Evolutionary conservation across 805 yeast species (phyloP).

Genomic region (Wickerhamiella azymoides): DNA sequence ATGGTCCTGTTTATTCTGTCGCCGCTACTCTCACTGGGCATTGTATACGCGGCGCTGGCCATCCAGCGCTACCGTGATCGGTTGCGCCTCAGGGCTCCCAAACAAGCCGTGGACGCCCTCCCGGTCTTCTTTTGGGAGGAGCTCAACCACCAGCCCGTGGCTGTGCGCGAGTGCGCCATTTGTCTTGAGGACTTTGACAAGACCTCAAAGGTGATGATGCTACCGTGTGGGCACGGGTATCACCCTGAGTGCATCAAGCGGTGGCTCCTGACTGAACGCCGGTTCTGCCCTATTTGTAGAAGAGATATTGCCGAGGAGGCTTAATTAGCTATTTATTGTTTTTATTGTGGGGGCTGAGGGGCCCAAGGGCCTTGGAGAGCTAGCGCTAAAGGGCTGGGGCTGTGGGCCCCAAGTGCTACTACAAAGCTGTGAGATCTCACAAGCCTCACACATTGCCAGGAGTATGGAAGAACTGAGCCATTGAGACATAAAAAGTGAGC

Average conservation of each 20-base stretch:
- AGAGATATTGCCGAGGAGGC: constrained; percentile 1
- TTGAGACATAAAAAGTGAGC: too few relatives aligned
- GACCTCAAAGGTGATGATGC: constrained; percentile 34
- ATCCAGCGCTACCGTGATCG: constrained; percentile 26
- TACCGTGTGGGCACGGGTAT: constrained; percentile 49
- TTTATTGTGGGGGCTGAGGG: background rate
- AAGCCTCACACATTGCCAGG: too few relatives aligned
- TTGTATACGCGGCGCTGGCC: constrained; percentile 25
- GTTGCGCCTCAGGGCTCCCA: constrained; percentile 27
- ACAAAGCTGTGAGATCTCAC: too few relatives aligned
- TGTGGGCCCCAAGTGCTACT: too few relatives aligned
- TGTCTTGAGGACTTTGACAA: constrained; percentile 44
- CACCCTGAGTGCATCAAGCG: constrained; percentile 44
- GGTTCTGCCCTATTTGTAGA: constrained; percentile 46
- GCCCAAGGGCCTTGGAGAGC: background rate
- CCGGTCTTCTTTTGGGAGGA: constrained; percentile 26
- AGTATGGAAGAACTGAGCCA: too few relatives aligned
- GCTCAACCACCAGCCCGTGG: background rate
- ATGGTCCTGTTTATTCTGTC: constrained; percentile 27
- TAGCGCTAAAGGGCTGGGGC: too few relatives aligned
- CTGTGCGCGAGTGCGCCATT: constrained; percentile 43
- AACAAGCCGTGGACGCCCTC: constrained; percentile 25
- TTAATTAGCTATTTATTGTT: background rate
- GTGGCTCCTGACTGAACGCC: constrained; percentile 43
- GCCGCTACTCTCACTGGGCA: constrained; percentile 28